Conservation (phyloP, 1,139 yeast species). For the Pneumocystis sp. region DNA sequence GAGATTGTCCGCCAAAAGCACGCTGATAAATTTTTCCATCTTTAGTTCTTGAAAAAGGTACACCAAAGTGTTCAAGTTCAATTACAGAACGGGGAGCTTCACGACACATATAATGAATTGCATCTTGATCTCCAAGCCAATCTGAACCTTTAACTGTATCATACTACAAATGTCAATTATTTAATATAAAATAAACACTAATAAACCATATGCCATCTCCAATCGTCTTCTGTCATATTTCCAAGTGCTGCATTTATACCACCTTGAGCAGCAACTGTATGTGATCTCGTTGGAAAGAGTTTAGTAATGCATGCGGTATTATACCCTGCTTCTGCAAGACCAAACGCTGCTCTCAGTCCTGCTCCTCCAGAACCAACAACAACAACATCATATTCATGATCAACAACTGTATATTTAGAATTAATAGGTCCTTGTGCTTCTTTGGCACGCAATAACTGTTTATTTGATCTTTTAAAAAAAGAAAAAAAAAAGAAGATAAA, state of each 20-base stretch:
- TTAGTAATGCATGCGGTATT: conserved; percentile 96
- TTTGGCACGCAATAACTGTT: not conserved
- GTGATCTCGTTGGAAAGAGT: conserved; percentile 95
- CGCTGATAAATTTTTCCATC: conserved; percentile 96
- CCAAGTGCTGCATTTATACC: conserved; percentile 96
- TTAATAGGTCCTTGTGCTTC: not conserved
- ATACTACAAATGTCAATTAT: conserved; percentile 27
- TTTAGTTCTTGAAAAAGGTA: conserved; percentile 93
- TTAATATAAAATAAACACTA: not conserved
- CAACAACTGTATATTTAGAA: conserved; percentile 20
- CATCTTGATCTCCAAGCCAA: conserved; percentile 99
- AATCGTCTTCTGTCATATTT: conserved; percentile 94
- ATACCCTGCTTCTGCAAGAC: conserved; percentile 91
- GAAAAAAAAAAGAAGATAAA: not conserved
- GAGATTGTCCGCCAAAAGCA: conserved; percentile 97
- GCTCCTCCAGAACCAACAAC: conserved; percentile 99
- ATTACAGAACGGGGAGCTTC: conserved; percentile 94
- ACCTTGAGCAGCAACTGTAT: conserved; percentile 98
- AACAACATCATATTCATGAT: conserved; percentile 94
- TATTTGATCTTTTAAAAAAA: not conserved
- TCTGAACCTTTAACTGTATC: conserved; percentile 99
- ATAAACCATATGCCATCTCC: conserved; percentile 91
- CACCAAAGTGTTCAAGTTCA: conserved; percentile 95
- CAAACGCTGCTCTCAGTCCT: conserved; percentile 95
- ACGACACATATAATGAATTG: conserved; percentile 96